Evolutionary conservation across 345 rosid species (phyloP).

Genomic region (Pistacia integerrima): DNA sequence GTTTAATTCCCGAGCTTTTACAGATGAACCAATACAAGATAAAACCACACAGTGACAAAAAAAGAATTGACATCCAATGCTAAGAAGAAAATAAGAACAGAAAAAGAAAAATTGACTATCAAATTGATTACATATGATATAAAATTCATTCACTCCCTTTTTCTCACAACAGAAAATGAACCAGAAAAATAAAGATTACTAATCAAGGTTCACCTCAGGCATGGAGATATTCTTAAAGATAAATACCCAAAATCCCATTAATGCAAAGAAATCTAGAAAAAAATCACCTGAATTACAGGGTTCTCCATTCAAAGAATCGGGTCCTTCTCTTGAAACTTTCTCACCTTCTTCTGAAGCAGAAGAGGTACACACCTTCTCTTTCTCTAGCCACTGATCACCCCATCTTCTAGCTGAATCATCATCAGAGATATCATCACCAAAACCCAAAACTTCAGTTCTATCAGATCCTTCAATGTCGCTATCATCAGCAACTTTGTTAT

Average conservation of each 20-base stretch:
- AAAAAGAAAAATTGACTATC: neutral
- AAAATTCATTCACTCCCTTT: neutral
- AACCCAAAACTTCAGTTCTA: slow-evolving; percentile 50
- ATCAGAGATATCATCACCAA: slow-evolving; percentile 36
- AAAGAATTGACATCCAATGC: neutral
- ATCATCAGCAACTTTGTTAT: slow-evolving; percentile 27
- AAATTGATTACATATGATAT: neutral
- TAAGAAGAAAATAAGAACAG: neutral
- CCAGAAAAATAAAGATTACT: neutral
- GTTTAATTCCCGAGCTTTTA: neutral
- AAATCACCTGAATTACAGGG: slow-evolving; percentile 41
- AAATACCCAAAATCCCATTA: neutral
- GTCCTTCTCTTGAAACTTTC: slow-evolving; percentile 21
- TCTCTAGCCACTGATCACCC: slow-evolving; percentile 21
- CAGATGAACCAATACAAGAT: neutral
- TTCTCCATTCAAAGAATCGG: slow-evolving; percentile 25
- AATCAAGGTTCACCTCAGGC: neutral
- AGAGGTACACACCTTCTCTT: slow-evolving; percentile 23
- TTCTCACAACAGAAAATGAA: neutral
- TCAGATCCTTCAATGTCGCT: slow-evolving; percentile 52
- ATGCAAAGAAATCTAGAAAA: slow-evolving; percentile 7
- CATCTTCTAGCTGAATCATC: slow-evolving; percentile 31
- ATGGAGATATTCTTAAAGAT: neutral
- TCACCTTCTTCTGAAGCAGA: slow-evolving; percentile 18
- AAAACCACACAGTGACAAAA: neutral